A percentile compares a stretch with the other conserved stretches of the same genome.
These are phyloP conservation scores for Apiospora hydei DNA, from an alignment of 2,329 filamentous ascomycete genomes.

Conservation along the genomic window DNA sequence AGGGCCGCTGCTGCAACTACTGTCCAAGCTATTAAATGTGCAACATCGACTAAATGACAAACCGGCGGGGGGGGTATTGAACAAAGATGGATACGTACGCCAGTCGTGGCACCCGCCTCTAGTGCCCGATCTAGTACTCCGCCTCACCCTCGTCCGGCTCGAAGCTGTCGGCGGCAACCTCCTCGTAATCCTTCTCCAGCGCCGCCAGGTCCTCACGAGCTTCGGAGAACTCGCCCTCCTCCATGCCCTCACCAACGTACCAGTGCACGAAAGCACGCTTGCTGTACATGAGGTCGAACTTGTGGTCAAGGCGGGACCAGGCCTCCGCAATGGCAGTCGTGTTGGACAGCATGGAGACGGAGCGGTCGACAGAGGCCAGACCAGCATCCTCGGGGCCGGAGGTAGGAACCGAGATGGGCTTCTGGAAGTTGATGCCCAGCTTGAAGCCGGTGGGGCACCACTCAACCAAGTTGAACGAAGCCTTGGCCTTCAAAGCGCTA, in stretches of 20 bases:
- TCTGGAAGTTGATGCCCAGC: constrained; percentile 79
- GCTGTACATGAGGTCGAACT: constrained; percentile 81
- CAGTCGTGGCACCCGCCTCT: constrained; percentile 23
- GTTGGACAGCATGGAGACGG: constrained; percentile 77
- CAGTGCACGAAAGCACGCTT: constrained; percentile 80
- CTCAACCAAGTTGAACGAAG: constrained; percentile 76
- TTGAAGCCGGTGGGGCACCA: constrained; percentile 82
- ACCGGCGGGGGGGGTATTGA: constrained; percentile 24
- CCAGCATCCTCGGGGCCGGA: constrained; percentile 61
- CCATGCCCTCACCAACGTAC: constrained; percentile 91
- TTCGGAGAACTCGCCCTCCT: constrained; percentile 89
- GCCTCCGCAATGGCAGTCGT: constrained; percentile 77
- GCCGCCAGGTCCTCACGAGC: constrained; percentile 86
- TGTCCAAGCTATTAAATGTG: constrained; percentile 18
- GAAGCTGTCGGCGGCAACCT: constrained; percentile 78
- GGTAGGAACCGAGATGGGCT: constrained; percentile 65
- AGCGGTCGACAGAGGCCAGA: constrained; percentile 67
- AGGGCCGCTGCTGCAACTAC: constrained; percentile 2
- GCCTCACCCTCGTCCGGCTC: constrained; percentile 69
- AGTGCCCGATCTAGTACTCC: constrained; percentile 76
- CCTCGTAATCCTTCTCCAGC: constrained; percentile 86
- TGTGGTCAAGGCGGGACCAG: constrained; percentile 76
- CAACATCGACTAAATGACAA: constrained; percentile 21
- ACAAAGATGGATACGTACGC: constrained; percentile 20
- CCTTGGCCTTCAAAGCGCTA: constrained; percentile 72